Percentiles rank a stretch among this genome's conserved stretches.
phyloP scores from a whole-genome alignment of 2,329 filamentous ascomycete genomes.

The Neofusicoccum sp. region DNA sequence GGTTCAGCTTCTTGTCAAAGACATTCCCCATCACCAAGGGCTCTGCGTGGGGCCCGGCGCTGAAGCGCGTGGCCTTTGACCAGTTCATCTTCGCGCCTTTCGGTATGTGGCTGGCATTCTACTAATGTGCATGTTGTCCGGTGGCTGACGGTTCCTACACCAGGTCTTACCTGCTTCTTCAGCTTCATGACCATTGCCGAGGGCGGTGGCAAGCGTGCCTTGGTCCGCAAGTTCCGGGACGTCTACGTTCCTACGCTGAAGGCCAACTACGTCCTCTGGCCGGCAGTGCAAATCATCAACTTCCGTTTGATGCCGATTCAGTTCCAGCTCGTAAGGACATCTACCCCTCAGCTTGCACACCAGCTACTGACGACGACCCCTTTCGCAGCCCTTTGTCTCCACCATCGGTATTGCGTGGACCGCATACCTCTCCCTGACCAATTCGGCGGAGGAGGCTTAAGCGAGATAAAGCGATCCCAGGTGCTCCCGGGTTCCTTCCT shows the following conservation, averaged over 20 bases:
- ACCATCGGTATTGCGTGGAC: conserved; percentile 97
- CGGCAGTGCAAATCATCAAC: conserved; percentile 92
- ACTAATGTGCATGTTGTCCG: background rate
- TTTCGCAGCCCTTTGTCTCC: conserved; percentile 81
- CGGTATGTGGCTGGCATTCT: conserved; percentile 50
- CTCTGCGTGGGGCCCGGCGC: conserved; percentile 68
- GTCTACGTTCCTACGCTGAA: conserved; percentile 93
- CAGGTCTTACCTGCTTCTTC: conserved; percentile 82
- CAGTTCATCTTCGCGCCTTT: conserved; percentile 91
- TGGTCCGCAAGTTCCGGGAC: conserved; percentile 82
- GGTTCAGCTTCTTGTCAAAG: conserved; percentile 82
- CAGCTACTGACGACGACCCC: conserved; percentile 17
- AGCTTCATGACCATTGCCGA: conserved; percentile 95
- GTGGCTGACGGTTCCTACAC: background rate
- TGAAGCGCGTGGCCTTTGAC: conserved; percentile 90
- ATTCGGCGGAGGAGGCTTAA: conserved; percentile 70
- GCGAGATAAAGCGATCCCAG: conserved; percentile 7
- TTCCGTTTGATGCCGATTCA: conserved; percentile 93
- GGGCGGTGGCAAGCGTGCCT: conserved; percentile 77
- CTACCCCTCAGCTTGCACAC: conserved; percentile 22
- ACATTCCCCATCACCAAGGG: conserved; percentile 82
- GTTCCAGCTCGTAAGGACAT: conserved; percentile 76
- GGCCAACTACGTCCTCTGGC: conserved; percentile 95
- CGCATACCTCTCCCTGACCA: conserved; percentile 88
- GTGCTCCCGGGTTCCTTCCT: background rate